Evolutionary conservation across 2,329 filamentous ascomycete genomes (phyloP), one percentile per base, ranked within the genome.

Genomic region (Fusarium sp.): DNA sequence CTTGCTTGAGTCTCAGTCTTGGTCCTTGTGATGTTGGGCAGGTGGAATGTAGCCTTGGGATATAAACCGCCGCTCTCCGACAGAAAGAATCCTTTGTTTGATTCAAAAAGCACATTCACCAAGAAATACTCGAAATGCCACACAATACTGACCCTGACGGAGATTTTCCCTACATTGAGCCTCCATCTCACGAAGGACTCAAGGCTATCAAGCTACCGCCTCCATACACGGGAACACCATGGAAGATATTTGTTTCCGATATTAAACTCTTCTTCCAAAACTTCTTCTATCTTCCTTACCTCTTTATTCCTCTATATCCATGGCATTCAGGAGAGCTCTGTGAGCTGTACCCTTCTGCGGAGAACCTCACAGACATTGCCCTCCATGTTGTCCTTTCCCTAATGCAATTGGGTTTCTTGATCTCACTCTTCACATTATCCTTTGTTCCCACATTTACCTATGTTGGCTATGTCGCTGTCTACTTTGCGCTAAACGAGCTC

Each of bases 181-280:
- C 59, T 26, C 59, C 62, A 4, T 64, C 60, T 31, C 23, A n/a
- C 2, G 52, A 51, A 44, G 52, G 59, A 8, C 44, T 61, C 26
- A 65, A 55, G n/a, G 41, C 48, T 1, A 62, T 56, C 19, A 39
- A 13, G 21, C 34, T 53, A 11, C 42, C 65, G 6, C 62, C 63
- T n/a, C 65, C 62, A 18, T 67, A 67, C 31, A 67, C 65, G 2
- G 57, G 57, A 26, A 67, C 56, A 3, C 65, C 65, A 12, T 42
- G 28, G n/a, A 34, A 45, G 4, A 34, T 67, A 13, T 62, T 67
- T 21, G 8, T 49, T 11, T 49, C 21, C 16, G 65, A 67, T 14
- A 9, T 67, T 3, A 45, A 43, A 11, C 52, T 67, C 23, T 67
- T 67, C 28, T 62, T 67, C 14, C 8, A 23, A 5, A 45, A 67